phyloP scores from a whole-genome alignment of 305 asterid species.

The Solanum hybrid region DNA sequence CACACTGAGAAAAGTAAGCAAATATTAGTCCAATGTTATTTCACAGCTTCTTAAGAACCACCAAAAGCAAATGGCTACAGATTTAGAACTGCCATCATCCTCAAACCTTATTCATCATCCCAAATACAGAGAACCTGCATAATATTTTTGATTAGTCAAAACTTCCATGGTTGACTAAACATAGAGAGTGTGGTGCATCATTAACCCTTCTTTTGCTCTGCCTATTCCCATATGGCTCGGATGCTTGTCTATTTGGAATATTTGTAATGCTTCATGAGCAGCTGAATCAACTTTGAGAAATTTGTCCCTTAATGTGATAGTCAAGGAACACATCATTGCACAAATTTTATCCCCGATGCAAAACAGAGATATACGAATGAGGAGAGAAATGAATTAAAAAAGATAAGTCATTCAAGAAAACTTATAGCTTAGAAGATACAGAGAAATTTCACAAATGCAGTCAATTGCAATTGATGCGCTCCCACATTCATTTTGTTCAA shows the following conservation, averaged over 20 bases:
- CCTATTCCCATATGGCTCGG: constrained; percentile 99
- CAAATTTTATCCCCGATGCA: constrained; percentile 7
- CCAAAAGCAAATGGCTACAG: constrained; percentile 12
- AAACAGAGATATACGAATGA: neutral
- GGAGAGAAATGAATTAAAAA: constrained; percentile 6
- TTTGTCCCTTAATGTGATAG: constrained; percentile 49
- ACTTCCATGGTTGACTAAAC: constrained; percentile 7
- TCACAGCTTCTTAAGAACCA: constrained; percentile 9
- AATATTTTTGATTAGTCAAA: constrained; percentile 14
- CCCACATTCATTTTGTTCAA: constrained; percentile 64
- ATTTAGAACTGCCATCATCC: constrained; percentile 11
- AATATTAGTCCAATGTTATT: constrained; percentile 17
- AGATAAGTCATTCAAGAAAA: constrained; percentile 1
- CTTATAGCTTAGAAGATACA: constrained; percentile 50
- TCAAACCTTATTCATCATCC: constrained; percentile 97
- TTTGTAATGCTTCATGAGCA: constrained; percentile 90
- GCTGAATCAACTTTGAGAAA: constrained; percentile 90
- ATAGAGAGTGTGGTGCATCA: constrained; percentile 9
- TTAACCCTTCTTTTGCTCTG: constrained; percentile 97
- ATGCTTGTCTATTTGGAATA: constrained; percentile 92
- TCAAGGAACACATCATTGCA: constrained; percentile 34
- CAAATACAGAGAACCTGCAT: constrained; percentile 91
- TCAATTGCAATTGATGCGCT: constrained; percentile 67
- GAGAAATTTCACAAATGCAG: constrained; percentile 63
- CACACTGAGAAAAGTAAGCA: constrained; percentile 60